A percentile compares a stretch with the other conserved stretches of the same genome.
Conservation (phyloP, 306 rosid genomes). For the Dryas drummondii region DNA sequence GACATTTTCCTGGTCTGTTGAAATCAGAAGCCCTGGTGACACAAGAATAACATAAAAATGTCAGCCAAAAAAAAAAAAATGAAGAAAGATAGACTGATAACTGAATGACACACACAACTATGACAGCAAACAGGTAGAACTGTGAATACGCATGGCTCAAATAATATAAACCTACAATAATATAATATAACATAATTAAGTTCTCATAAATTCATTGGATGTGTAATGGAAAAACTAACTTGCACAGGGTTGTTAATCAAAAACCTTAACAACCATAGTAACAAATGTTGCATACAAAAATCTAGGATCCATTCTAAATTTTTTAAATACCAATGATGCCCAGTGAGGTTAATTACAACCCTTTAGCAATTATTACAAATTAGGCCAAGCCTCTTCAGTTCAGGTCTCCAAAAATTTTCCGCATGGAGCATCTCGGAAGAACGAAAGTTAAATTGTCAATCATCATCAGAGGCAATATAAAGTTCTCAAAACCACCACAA, state of each 20-base stretch:
- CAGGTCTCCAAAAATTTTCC: slow-evolving; percentile 77
- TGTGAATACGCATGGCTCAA: background rate
- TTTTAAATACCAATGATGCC: too few species aligned
- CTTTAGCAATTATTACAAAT: too few species aligned
- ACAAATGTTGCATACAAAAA: too few species aligned
- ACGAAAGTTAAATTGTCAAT: slow-evolving; percentile 36
- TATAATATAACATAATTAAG: background rate
- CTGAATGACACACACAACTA: background rate
- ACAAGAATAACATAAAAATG: background rate
- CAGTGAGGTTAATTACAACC: too few species aligned
- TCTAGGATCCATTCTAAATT: too few species aligned
- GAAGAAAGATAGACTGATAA: too few species aligned
- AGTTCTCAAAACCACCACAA: background rate
- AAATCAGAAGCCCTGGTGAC: slow-evolving; percentile 18
- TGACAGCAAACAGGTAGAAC: too few species aligned
- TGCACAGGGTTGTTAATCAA: background rate
- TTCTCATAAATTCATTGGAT: too few species aligned
- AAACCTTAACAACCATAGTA: background rate
- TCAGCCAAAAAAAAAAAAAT: too few species aligned
- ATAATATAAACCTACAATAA: background rate
- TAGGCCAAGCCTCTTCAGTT: slow-evolving; percentile 64
- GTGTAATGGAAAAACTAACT: background rate
- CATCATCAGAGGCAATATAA: slow-evolving; percentile 50
- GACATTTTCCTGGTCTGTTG: slow-evolving; percentile 18
- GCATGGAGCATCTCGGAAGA: slow-evolving; percentile 55